phyloP scores from a whole-genome alignment of 768 basidiomycete species.

The Termitomyces sp. region DNA sequence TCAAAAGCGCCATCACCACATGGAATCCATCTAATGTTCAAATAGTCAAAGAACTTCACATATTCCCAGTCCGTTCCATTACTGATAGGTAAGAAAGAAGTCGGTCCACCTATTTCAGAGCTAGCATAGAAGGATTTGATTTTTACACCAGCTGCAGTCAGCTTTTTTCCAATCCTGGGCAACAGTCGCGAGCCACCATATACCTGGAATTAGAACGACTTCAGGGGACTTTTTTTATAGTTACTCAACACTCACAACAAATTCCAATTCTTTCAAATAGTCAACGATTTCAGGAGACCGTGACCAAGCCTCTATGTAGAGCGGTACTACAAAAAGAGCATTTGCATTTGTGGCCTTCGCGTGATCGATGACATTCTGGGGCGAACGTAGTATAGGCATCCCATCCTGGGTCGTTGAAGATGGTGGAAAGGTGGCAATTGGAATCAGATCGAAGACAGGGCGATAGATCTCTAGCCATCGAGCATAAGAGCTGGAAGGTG shows the following conservation, averaged over 20 bases:
- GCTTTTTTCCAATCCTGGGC: conserved; percentile 23
- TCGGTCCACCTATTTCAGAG: too few relatives aligned
- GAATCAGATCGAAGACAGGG: too few relatives aligned
- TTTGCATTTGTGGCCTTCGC: conserved; percentile 17
- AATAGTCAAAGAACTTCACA: conserved; percentile 21
- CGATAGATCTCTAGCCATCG: too few relatives aligned
- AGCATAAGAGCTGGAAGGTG: too few relatives aligned
- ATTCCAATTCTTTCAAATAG: conserved; percentile 19
- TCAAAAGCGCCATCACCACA: conserved; percentile 33
- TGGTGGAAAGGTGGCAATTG: too few relatives aligned
- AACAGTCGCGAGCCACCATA: too few relatives aligned
- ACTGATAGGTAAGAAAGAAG: conserved; percentile 11
- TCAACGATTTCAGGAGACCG: conserved; percentile 19
- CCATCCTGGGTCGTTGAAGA: too few relatives aligned
- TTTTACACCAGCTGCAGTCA: conserved; percentile 25
- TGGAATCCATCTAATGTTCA: conserved; percentile 26
- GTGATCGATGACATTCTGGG: too few relatives aligned
- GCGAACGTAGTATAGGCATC: too few relatives aligned
- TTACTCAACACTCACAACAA: conserved; percentile 28
- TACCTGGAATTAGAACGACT: too few relatives aligned
- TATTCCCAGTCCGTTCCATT: conserved; percentile 29
- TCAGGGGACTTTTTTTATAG: too few relatives aligned
- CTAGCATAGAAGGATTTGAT: conserved; percentile 19
- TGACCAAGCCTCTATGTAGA: conserved; percentile 25
- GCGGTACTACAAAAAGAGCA: conserved; percentile 22